Evolutionary conservation across 768 basidiomycete species (phyloP), one percentile per base, ranked within the genome.

Genomic region (Mycena leptocephala): DNA sequence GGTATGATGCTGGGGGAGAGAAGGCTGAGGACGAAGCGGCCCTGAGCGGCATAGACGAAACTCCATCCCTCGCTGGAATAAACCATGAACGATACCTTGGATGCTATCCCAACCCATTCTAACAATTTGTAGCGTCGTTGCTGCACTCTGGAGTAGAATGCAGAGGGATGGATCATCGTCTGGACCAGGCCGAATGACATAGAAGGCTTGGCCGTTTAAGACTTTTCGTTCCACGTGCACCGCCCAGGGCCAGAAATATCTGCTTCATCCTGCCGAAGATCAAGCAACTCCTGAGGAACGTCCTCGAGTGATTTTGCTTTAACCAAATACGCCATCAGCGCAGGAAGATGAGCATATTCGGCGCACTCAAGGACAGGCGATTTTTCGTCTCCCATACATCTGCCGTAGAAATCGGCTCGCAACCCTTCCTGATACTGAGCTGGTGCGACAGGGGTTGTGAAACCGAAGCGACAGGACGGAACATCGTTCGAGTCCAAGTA

Each of bases 211-310:
- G 43, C 64, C 46, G 64, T 66, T 66, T 13, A 66, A 35, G 16
- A 4, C 13, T 14, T 53, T 28, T 14, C 33, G 16, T 24, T 39
- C 20, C 16, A 53, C 48, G 11, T 22, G 14, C 35, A 67, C 64
- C 28, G 64, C 26, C 64, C 64, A 55, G 16, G 24, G 18, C 18
- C 28, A 14, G 63, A 65, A 35, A 67, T 55, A 28, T 67, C 66
- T 51, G 68, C 53, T 8, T 28, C 35, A 8, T 70, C 39, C 41
- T 70, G 68, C 28, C 68, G 68, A 30, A 70, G 56, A 59, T 70
- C 68, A n/a, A n/a, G n/a, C n/a, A n/a, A n/a, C n/a, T n/a, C n/a
- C n/a, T n/a, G n/a, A n/a, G n/a, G n/a, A n/a, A 70, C 41, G 56
- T 59, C 68, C 20, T 41, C 28, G 28, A 70, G n/a, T 9, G 53